These are phyloP conservation scores for Gossypium ekmanianum DNA, from an alignment of 345 rosid genomes.

Conservation along the genomic window DNA sequence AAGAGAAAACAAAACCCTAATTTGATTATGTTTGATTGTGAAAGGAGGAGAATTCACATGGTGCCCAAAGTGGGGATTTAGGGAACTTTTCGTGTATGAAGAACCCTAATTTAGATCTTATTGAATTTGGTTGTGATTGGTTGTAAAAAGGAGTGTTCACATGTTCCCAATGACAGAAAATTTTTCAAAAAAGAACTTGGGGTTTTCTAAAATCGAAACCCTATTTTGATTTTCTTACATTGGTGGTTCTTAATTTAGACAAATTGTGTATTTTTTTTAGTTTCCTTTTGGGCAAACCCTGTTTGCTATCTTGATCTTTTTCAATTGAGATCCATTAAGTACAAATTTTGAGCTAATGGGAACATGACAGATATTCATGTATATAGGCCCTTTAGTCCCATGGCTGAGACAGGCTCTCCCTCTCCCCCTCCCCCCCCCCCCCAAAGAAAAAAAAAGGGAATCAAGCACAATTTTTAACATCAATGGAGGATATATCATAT, in stretches of 20 bases:
- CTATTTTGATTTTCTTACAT: constrained; percentile 21
- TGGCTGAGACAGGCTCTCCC: constrained; percentile 26
- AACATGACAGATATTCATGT: constrained; percentile 26
- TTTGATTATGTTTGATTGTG: constrained; percentile 22
- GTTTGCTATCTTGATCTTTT: constrained; percentile 24
- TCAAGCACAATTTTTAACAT: constrained; percentile 29
- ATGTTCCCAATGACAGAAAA: constrained; percentile 20
- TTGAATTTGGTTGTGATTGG: constrained; percentile 13
- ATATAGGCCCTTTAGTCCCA: constrained; percentile 22
- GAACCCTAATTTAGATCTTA: constrained; percentile 34
- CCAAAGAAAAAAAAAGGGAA: constrained; percentile 24
- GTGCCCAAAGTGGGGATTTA: constrained; percentile 19
- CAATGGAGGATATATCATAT: constrained; percentile 37
- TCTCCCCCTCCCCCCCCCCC: neutral
- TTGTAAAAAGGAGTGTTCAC: constrained; percentile 21
- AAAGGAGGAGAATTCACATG: constrained; percentile 22
- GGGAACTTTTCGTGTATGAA: constrained; percentile 28
- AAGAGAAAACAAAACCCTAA: constrained; percentile 27
- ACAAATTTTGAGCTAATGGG: constrained; percentile 34
- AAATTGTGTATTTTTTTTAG: neutral
- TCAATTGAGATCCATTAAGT: constrained; percentile 40
- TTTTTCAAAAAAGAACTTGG: neutral
- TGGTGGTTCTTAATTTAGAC: neutral
- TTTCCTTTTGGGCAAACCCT: neutral
- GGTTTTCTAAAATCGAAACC: constrained; percentile 22